Conservation (phyloP, 2,329 filamentous ascomycete genomes). For the Penicillium hesseltinei region DNA sequence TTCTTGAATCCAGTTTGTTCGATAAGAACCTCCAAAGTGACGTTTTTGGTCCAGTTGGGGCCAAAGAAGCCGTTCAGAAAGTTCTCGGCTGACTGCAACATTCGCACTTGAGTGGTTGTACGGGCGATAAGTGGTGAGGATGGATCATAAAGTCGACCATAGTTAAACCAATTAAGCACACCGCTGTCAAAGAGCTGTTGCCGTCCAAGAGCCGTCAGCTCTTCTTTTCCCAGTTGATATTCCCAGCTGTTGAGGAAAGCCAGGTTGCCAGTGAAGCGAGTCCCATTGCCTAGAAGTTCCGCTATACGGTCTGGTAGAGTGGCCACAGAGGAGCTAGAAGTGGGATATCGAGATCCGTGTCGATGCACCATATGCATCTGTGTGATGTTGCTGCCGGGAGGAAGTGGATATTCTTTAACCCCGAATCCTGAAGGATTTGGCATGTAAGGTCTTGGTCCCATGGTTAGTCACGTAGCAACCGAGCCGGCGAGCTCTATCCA, state of each 20-base stretch:
- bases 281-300: constrained; percentile 49
- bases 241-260: constrained; percentile 67
- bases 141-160: constrained; percentile 68
- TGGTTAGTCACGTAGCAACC: neutral
- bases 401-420: constrained; percentile 68
- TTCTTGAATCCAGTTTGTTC: constrained; percentile 49
- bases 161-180: constrained; percentile 70
- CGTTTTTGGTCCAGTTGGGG: constrained; percentile 69
- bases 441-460: constrained; percentile 59
- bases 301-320: constrained; percentile 58
- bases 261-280: constrained; percentile 59
- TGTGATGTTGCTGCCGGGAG: constrained; percentile 64
- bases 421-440: constrained; percentile 65
- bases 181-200: constrained; percentile 72
- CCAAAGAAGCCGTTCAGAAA: constrained; percentile 79
- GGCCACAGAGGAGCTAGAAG: constrained; percentile 56
- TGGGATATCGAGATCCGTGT: constrained; percentile 72
- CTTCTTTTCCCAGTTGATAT: constrained; percentile 67
- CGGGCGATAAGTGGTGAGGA: constrained; percentile 70
- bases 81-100: constrained; percentile 74
- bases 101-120: constrained; percentile 73
- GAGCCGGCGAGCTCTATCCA: neutral
- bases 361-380: constrained; percentile 72
- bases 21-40: constrained; percentile 69
- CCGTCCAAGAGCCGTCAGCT: constrained; percentile 69